phyloP scores from a whole-genome alignment of 805 yeast genomes.

The Sugiyamaella valdiviana region DNA sequence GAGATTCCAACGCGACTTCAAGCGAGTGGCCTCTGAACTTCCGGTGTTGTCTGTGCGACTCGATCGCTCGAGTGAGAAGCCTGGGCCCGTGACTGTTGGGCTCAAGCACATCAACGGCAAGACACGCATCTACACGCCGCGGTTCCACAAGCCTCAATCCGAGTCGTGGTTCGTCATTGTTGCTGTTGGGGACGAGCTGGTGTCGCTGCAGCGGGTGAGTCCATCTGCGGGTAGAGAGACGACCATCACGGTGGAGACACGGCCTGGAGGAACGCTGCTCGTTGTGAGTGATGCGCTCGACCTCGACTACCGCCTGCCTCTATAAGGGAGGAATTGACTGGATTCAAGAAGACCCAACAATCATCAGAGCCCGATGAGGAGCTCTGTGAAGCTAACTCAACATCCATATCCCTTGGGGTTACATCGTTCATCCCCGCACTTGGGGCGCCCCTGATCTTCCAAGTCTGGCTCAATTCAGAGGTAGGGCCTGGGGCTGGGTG shows the following conservation, averaged over 20 bases:
- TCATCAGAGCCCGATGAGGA: too few relatives aligned
- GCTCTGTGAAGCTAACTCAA: too few relatives aligned
- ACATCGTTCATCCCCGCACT: too few relatives aligned
- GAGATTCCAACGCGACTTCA: constrained; percentile 44
- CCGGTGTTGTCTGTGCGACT: constrained; percentile 47
- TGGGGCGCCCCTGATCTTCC: too few relatives aligned
- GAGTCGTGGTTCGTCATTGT: constrained; percentile 86
- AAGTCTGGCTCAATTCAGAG: too few relatives aligned
- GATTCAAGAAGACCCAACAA: neutral
- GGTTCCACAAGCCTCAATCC: constrained; percentile 83
- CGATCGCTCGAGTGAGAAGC: constrained; percentile 11
- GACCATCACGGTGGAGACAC: constrained; percentile 2
- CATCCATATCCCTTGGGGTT: too few relatives aligned
- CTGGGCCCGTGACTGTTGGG: constrained; percentile 37
- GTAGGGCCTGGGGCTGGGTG: too few relatives aligned
- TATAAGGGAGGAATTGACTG: neutral
- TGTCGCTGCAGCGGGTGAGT: constrained; percentile 61
- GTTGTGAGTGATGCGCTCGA: constrained; percentile 21
- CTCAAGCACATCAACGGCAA: constrained; percentile 47
- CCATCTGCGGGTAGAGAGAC: constrained; percentile 10
- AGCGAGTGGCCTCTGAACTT: constrained; percentile 46
- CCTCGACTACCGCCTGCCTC: constrained; percentile 12
- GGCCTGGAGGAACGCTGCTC: constrained; percentile 8
- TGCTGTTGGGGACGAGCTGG: constrained; percentile 45
- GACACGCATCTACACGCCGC: constrained; percentile 53